Evolutionary conservation across 1,284 basidiomycete genomes (phyloP).

Genomic region (Coniophora puteana): DNA sequence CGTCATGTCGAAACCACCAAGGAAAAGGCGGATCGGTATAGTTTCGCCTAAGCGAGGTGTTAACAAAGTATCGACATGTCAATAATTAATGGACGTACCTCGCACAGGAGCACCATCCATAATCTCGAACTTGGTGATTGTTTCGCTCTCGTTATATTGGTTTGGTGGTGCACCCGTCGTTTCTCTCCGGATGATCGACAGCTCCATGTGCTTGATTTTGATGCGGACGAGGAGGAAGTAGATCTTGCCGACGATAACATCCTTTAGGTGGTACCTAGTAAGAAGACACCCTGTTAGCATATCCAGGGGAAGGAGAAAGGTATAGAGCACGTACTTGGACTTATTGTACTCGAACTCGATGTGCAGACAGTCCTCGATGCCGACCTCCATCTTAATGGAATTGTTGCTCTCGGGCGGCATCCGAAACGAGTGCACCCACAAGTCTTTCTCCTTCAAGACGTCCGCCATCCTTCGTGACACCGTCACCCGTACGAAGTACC

Average conservation of each 20-base stretch:
- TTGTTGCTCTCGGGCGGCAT: conserved; percentile 98
- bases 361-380: conserved; percentile 97
- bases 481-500: conserved; percentile 93
- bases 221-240: conserved; percentile 98
- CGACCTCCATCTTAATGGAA: conserved; percentile 99
- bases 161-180: conserved; percentile 96
- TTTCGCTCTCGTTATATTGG: conserved; percentile 98
- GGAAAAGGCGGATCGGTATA: conserved; percentile 95
- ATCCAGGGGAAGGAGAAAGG: conserved; percentile 1
- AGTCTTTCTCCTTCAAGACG: conserved; percentile 86
- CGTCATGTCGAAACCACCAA: conserved; percentile 97
- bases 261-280: conserved; percentile 92
- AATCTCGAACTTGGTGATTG: conserved; percentile 99
- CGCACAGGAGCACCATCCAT: conserved; percentile 97
- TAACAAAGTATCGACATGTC: conserved; percentile 1
- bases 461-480: conserved; percentile 91
- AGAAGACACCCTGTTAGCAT: no score
- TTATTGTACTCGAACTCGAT: conserved; percentile 99
- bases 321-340: conserved; percentile 70
- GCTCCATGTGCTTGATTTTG: conserved; percentile 99
- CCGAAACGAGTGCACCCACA: conserved; percentile 98
- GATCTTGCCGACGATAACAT: conserved; percentile 99
- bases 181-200: conserved; percentile 96
- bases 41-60: conserved; percentile 74
- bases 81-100: conserved; percentile 42